These are phyloP conservation scores for Cladorrhinum sp. DNA, from an alignment of 2,329 filamentous ascomycete genomes.

Conservation along the genomic window DNA sequence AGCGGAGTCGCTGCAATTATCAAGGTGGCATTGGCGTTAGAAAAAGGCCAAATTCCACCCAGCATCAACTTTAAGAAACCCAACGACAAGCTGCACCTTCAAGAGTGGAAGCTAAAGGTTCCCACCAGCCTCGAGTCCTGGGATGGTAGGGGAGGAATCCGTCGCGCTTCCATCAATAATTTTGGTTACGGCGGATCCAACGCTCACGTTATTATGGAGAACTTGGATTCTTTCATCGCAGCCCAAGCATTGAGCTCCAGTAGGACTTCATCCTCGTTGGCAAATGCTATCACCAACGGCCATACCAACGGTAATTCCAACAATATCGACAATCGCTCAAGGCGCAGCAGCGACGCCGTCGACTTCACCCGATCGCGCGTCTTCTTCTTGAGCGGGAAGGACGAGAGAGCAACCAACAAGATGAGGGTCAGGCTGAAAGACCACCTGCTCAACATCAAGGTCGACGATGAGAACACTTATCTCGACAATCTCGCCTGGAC, in stretches of 20 bases:
- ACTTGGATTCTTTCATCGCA: constrained; percentile 18
- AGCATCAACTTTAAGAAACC: constrained; percentile 32
- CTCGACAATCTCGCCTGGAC: constrained; percentile 32
- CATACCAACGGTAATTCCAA: constrained; percentile 8
- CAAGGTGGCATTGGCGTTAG: constrained; percentile 32
- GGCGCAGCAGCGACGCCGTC: constrained; percentile 9
- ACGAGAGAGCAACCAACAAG: constrained; percentile 27
- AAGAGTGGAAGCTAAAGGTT: constrained; percentile 34
- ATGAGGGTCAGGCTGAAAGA: constrained; percentile 28
- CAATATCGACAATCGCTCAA: constrained; percentile 12
- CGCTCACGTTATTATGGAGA: constrained; percentile 33
- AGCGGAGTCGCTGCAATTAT: constrained; percentile 38
- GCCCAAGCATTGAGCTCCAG: background rate
- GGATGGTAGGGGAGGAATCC: constrained; percentile 25
- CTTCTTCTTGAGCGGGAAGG: constrained; percentile 25
- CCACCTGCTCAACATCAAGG: constrained; percentile 24
- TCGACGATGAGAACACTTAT: constrained; percentile 27
- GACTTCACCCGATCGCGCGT: constrained; percentile 14
- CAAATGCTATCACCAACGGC: background rate
- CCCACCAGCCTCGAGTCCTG: constrained; percentile 26
- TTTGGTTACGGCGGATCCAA: constrained; percentile 38
- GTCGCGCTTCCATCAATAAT: constrained; percentile 34
- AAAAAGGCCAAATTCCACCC: constrained; percentile 33
- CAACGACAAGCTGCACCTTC: constrained; percentile 26
- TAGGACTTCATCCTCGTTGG: constrained; percentile 5